phyloP scores from a whole-genome alignment of 192 early-diverging fungal genomes.

The Pilaira anomala region DNA sequence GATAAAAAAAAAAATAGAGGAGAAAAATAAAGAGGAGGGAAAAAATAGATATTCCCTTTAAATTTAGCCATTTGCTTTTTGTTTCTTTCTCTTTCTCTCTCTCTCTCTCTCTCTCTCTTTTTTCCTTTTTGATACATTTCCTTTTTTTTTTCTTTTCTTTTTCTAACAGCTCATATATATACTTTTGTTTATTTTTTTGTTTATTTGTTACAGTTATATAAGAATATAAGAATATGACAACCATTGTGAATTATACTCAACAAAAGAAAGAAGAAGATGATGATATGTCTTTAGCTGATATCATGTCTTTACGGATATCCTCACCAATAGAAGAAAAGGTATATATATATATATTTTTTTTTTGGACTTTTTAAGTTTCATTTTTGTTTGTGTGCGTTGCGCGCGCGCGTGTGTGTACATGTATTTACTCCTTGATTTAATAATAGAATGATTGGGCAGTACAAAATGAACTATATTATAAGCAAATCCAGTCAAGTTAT shows the following conservation, averaged over 20 bases:
- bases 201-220: no score
- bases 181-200: background rate
- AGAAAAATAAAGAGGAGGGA: no score
- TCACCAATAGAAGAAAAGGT: background rate
- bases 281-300: background rate
- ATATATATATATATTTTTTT: no score
- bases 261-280: background rate
- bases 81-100: background rate
- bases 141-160: background rate
- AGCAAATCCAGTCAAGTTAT: slow-evolving; percentile 14
- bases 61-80: background rate
- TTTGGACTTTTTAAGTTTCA: no score
- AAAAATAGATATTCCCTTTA: no score
- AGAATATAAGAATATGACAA: background rate
- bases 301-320: background rate
- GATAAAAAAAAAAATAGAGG: background rate
- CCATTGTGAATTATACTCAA: background rate
- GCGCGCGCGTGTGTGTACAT: no score
- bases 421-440: no score
- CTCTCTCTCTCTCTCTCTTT: background rate
- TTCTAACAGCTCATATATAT: background rate
- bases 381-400: no score
- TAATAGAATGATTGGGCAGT: slow-evolving; percentile 5
- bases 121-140: background rate
- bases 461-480: slow-evolving; percentile 5